These are phyloP conservation scores for Alternaria burnsii DNA, from an alignment of 2,329 filamentous ascomycete genomes.

Conservation along the genomic window DNA sequence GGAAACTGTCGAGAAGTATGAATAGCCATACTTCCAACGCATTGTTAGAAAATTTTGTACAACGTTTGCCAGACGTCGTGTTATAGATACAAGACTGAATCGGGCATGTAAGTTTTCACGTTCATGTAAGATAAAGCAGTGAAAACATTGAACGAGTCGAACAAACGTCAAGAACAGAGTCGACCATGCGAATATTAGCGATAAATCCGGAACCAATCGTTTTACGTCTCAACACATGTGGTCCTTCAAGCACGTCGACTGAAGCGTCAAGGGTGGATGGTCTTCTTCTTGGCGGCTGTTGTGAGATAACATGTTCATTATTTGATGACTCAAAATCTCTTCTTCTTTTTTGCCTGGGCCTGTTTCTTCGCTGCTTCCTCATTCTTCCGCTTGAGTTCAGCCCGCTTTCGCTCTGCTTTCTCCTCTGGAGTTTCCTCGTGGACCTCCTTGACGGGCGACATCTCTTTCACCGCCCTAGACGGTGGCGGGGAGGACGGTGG, in stretches of 20 bases:
- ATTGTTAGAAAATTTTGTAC: not conserved
- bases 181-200: not conserved
- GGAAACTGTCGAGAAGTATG: not conserved
- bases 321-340: constrained; percentile 34
- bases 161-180: not conserved
- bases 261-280: not conserved
- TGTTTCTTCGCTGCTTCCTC: constrained; percentile 64
- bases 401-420: constrained; percentile 63
- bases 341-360: constrained; percentile 46
- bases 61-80: not conserved
- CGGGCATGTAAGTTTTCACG: not conserved
- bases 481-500: constrained; percentile 21
- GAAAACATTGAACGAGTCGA: not conserved
- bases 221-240: not conserved
- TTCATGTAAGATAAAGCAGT: not conserved
- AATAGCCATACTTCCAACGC: not conserved
- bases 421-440: constrained; percentile 58
- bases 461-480: constrained; percentile 10
- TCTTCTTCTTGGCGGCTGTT: not conserved
- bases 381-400: constrained; percentile 65
- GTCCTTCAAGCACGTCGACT: not conserved
- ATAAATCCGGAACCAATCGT: not conserved
- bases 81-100: not conserved
- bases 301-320: not conserved
- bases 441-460: constrained; percentile 22